Base-by-base conservation (phyloP, 805 yeast species). In the Candida piceae region DNA sequence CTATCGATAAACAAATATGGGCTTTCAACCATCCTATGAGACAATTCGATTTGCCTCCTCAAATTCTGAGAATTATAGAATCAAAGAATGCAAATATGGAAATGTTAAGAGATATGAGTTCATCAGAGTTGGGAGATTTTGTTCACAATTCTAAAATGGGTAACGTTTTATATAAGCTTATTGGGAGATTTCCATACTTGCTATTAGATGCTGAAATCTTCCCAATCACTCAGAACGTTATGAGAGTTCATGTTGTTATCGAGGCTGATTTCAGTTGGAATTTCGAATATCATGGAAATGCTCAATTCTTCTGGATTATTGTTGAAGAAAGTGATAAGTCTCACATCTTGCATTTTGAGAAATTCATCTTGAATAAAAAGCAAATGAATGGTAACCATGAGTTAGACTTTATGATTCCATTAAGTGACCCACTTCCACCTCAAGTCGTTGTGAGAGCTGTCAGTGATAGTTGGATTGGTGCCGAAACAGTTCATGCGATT, bases 361-460 rank as follows among this genome's bases (percentile, higher is more conserved):
- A 80, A 55, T 73, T 88, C 44, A 74, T 88, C 17, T 57, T 93
- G 33, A 76, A 75, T 42, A 75, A 69, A 43, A 74, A 69, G 32
- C 80, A 76, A 42, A 54, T 78, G 54, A 64, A 63, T 5, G 62
- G 65, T 12, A 58, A 64, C 1, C 94, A 85, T 57, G 85, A 78
- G 49, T 66, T 89, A 67, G 96, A 90, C 50, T 87, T 90, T 51
- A 87, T 94, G 80, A 84, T 93, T 29, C 98, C 98, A 0, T 61
- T 89, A 36, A 67, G 83, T 3, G 95, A 86, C 50, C 96, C 96
- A 2, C 60, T 81, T n/a, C 97, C 97, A 0, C 79, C 90, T 0
- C 97, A 93, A 57, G 72, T 93, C 22, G 75, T 86, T 6, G 78
- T 90, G 3, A 70, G 88, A 35, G 81, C 82, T 1, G 62, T 86